Evolutionary conservation across 208 protist species (phyloP).

Genomic region (Leishmania amazonensis): DNA sequence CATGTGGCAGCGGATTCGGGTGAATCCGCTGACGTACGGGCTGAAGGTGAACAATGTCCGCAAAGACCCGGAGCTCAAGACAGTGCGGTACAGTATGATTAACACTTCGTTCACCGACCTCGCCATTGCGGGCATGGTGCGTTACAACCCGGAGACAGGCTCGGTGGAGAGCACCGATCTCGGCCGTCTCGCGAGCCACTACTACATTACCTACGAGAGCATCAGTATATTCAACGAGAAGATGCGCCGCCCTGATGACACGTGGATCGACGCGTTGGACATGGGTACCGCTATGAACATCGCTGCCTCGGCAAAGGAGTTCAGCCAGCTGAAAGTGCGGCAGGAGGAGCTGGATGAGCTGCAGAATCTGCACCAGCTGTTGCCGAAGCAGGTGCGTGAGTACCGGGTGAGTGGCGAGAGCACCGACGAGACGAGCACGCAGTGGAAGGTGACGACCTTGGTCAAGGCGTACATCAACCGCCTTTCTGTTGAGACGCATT

Average conservation of each 20-base stretch:
- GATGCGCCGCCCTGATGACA: slow-evolving; percentile 81
- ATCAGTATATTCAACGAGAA: slow-evolving; percentile 96
- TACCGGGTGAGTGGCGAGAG: slow-evolving; percentile 78
- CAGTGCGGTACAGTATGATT: slow-evolving; percentile 94
- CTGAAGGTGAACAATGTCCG: slow-evolving; percentile 92
- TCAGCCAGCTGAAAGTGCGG: slow-evolving; percentile 95
- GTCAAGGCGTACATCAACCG: slow-evolving; percentile 97
- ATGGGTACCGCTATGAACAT: slow-evolving; percentile 94
- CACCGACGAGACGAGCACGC: slow-evolving; percentile 83
- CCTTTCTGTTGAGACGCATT: slow-evolving; percentile 86
- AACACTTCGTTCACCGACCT: slow-evolving; percentile 94
- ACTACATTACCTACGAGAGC: slow-evolving; percentile 97
- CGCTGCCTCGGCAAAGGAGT: slow-evolving; percentile 94
- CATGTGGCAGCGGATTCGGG: slow-evolving; percentile 96
- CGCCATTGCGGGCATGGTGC: slow-evolving; percentile 94
- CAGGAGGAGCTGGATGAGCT: slow-evolving; percentile 97
- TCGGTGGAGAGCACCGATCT: slow-evolving; percentile 95
- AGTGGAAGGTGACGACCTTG: slow-evolving; percentile 97
- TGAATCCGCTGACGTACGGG: slow-evolving; percentile 97
- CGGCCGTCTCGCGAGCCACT: slow-evolving; percentile 97
- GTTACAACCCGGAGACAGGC: slow-evolving; percentile 98
- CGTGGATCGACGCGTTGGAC: slow-evolving; percentile 85
- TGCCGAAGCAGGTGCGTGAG: slow-evolving; percentile 70
- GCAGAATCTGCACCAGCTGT: slow-evolving; percentile 66
- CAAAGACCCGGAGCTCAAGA: slow-evolving; percentile 91